Conservation (phyloP, 441 rosid genomes). For the Bruguiera hainesii region DNA sequence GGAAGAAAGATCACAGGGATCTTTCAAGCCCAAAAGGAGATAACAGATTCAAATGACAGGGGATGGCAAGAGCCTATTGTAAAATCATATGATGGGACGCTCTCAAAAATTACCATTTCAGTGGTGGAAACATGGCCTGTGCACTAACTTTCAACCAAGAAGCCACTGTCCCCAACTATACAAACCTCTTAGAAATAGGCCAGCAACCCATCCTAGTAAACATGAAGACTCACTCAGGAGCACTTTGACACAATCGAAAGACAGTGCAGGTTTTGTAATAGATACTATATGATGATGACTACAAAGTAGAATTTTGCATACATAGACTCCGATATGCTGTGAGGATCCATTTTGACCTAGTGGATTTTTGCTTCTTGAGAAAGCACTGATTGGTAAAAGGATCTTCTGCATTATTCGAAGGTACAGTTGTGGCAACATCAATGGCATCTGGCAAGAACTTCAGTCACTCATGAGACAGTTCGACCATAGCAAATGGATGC, state of each 20-base stretch:
- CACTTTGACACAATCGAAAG: conserved; percentile 42
- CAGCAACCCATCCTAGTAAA: conserved; percentile 23
- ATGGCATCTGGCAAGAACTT: conserved; percentile 31
- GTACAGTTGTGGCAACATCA: conserved; percentile 20
- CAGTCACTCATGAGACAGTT: conserved; percentile 29
- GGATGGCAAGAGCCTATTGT: conserved; percentile 23
- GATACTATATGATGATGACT: conserved; percentile 36
- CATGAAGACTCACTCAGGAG: conserved; percentile 16
- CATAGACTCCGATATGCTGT: conserved; percentile 36
- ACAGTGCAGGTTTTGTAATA: conserved; percentile 34
- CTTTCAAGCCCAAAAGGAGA: conserved; percentile 20
- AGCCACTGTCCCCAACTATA: conserved; percentile 39
- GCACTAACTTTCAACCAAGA: conserved; percentile 43
- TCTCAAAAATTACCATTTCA: conserved; percentile 27
- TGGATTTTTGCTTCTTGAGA: conserved; percentile 26
- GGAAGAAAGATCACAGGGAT: conserved; percentile 26
- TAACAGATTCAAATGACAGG: conserved; percentile 26
- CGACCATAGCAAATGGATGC: conserved; percentile 34
- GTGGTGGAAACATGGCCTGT: conserved; percentile 29
- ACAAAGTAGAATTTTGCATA: conserved; percentile 41
- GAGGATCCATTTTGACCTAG: conserved; percentile 35
- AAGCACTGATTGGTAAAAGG: conserved; percentile 7
- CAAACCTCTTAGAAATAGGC: conserved; percentile 25
- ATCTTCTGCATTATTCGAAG: conserved; percentile 16
- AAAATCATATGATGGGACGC: conserved; percentile 27